A percentile compares a stretch with the other conserved stretches of the same genome.
These are phyloP conservation scores for Claviceps fusiformis DNA, from an alignment of 2,329 filamentous ascomycete genomes.

Conservation along the genomic window DNA sequence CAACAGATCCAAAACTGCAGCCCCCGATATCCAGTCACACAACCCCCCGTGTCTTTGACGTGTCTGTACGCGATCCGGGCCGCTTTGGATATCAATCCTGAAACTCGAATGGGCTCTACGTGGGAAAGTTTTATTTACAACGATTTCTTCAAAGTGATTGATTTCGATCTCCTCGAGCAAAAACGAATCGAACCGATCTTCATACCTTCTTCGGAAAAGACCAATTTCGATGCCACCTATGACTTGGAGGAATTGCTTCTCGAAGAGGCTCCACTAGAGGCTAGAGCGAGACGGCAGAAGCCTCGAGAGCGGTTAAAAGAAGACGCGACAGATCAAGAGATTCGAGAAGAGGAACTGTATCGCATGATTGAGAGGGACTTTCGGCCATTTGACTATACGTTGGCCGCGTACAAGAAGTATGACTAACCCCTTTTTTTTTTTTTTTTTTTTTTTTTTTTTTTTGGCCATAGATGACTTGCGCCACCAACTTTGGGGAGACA, in stretches of 20 bases:
- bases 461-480: too few species aligned
- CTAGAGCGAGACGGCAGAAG: slow-evolving; percentile 82
- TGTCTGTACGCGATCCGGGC: slow-evolving; percentile 83
- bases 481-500: not conserved
- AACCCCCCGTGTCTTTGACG: slow-evolving; percentile 73
- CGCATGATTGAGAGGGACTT: slow-evolving; percentile 90
- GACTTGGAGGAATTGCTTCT: slow-evolving; percentile 87
- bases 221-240: slow-evolving; percentile 97
- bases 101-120: slow-evolving; percentile 69
- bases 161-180: slow-evolving; percentile 71
- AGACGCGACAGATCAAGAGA: slow-evolving; percentile 89
- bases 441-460: too few species aligned
- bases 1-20: slow-evolving; percentile 68
- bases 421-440: slow-evolving; percentile 12
- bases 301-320: slow-evolving; percentile 83
- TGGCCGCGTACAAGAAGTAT: slow-evolving; percentile 63
- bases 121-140: slow-evolving; percentile 80
- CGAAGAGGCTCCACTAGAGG: slow-evolving; percentile 90
- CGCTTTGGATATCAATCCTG: slow-evolving; percentile 67
- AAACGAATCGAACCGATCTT: slow-evolving; percentile 90
- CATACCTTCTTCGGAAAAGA: slow-evolving; percentile 88
- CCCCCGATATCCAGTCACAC: slow-evolving; percentile 83
- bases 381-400: slow-evolving; percentile 87
- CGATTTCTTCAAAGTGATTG: slow-evolving; percentile 75
- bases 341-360: slow-evolving; percentile 86